Percentiles rank a stretch among this genome's conserved stretches.
Conservation (phyloP, 208 protist genomes). For the Acanthamoeba triangularis region DNA sequence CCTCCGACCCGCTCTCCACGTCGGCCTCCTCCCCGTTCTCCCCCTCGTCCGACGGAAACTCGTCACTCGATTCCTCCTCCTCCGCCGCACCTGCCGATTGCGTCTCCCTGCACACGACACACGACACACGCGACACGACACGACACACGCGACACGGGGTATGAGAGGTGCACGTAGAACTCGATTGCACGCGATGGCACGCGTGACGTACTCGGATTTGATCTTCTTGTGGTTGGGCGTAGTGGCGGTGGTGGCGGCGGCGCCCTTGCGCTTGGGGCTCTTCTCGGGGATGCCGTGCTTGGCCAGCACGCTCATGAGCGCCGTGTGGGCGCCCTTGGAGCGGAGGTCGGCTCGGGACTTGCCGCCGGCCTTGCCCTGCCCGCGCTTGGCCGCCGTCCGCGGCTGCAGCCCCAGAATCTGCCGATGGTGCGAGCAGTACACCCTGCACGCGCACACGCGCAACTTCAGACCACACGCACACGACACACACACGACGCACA, state of each 20-base stretch:
- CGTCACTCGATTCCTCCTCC: constrained; percentile 48
- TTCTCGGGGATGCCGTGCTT: constrained; percentile 65
- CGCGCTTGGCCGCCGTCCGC: constrained; percentile 9
- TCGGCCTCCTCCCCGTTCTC: constrained; percentile 44
- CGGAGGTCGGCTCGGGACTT: constrained; percentile 15
- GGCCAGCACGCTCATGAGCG: constrained; percentile 8
- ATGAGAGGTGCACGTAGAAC: neutral
- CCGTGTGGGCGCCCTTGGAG: constrained; percentile 36
- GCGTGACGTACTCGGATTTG: neutral
- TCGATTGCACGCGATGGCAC: neutral
- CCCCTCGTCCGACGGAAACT: constrained; percentile 64
- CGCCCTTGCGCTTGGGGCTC: constrained; percentile 24
- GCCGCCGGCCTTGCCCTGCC: neutral
- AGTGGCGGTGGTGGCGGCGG: neutral
- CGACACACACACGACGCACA: neutral
- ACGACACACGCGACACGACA: neutral
- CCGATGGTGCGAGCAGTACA: constrained; percentile 55
- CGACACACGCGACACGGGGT: neutral
- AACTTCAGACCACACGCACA: neutral
- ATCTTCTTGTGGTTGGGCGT: neutral
- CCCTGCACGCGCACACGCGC: neutral
- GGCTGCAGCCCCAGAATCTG: constrained; percentile 41
- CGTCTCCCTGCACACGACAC: neutral
- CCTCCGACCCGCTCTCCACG: constrained; percentile 39
- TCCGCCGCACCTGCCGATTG: neutral